Base-by-base conservation (phyloP, 179 eudicot species). In the Carnegiea gigantea region DNA sequence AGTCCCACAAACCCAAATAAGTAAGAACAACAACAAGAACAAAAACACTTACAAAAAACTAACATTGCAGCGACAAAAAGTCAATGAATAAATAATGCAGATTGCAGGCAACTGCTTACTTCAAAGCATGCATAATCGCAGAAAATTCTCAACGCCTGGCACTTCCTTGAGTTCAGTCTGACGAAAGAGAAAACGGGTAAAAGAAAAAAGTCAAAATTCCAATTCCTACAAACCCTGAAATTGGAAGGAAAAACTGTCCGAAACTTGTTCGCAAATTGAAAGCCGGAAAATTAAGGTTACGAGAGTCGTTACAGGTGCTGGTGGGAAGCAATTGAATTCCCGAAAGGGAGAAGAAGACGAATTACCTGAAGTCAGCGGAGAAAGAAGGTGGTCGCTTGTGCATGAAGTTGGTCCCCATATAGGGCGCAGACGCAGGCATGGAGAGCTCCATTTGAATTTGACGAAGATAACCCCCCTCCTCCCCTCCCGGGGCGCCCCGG, bases 101-200 rank as follows among this genome's bases (percentile, higher is more conserved):
- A 67, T 21, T 67, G 71, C 8, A 67, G 71, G 20, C 6, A 67
- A 4, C 71, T 67, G 9, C 71, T 24, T 67, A 67, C 71, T 67
- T 67, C 71, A 67, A 67, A 26, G 38, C 71, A 67, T 67, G 71
- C 8, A 28, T 26, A 30, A 14, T 13, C 14, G 71, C 71, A 67
- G 30, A 13, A 67, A 67, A 67, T 11, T 28, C 71, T 67, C 1
- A 57, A 18, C 62, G 62, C 6, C 62, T 17, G 15, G 17, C 38
- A 62, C 30, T 62, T 62, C 71, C 71, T 67, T 67, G 71, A 67
- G 18, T 67, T 67, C 17, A 67, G 28, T 67, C 71, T 67, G 71
- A 28, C 71, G 28, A 67, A 28, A 67, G 33, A 12, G 24, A 28
- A 67, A 62, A 18, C 6, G 8, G 8, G 20, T 51, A 3, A 51